Percentiles rank a stretch among this genome's conserved stretches.
phyloP scores from a whole-genome alignment of 2,329 filamentous ascomycete genomes.

The Fusarium continuum region DNA sequence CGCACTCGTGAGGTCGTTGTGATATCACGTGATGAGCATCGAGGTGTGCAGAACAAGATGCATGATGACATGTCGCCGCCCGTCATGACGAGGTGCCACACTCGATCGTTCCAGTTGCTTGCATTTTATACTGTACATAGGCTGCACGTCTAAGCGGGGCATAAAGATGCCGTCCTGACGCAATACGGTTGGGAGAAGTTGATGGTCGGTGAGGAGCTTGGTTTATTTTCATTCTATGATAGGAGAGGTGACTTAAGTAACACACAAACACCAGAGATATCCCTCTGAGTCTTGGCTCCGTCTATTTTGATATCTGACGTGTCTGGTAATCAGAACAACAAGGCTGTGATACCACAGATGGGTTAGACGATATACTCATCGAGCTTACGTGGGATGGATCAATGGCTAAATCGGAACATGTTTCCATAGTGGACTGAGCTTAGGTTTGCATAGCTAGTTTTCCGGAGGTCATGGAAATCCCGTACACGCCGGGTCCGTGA shows the following conservation, averaged over 20 bases:
- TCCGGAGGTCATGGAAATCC: background rate
- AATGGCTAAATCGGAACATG: background rate
- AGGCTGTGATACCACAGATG: conserved; percentile 13
- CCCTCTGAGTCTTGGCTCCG: too few relatives aligned
- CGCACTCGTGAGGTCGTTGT: background rate
- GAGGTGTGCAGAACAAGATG: conserved; percentile 7
- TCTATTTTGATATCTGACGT: conserved; percentile 2
- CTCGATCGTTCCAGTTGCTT: conserved; percentile 26
- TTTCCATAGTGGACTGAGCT: conserved; percentile 1
- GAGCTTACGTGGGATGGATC: conserved; percentile 29
- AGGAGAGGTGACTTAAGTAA: background rate
- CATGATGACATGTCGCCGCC: conserved; percentile 33
- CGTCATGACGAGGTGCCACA: conserved; percentile 23
- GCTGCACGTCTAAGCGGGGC: conserved; percentile 27
- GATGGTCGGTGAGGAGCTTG: conserved; percentile 21
- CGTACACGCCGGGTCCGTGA: background rate
- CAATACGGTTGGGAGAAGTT: conserved; percentile 16
- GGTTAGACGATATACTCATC: conserved; percentile 14
- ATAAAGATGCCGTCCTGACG: conserved; percentile 21
- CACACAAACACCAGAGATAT: background rate
- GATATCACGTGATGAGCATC: conserved; percentile 28
- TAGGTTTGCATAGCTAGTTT: conserved; percentile 8
- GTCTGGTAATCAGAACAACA: conserved; percentile 10
- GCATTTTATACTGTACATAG: conserved; percentile 19
- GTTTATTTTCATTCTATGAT: background rate